Conservation (phyloP, 306 rosid genomes). For the Crotalaria pallida region DNA sequence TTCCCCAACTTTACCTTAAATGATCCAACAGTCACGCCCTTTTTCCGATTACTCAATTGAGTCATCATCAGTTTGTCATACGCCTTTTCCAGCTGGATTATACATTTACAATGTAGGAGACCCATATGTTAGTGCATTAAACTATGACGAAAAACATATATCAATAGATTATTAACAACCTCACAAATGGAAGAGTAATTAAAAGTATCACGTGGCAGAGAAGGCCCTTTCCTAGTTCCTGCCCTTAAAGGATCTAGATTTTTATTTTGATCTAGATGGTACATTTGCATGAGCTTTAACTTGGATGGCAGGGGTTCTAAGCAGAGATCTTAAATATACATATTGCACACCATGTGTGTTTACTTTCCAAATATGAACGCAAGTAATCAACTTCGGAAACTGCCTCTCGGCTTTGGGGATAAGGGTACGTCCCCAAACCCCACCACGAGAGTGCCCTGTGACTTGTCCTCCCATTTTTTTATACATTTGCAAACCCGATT, state of each 20-base stretch:
- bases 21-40: conserved; percentile 84
- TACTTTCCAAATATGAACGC: not conserved
- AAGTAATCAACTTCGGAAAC: not conserved
- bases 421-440: too few relatives aligned
- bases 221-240: not conserved
- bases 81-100: conserved; percentile 78
- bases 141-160: not conserved
- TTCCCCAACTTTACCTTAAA: conserved; percentile 52
- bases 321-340: not conserved
- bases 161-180: not conserved
- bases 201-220: not conserved
- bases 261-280: not conserved
- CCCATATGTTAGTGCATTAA: conserved; percentile 17
- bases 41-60: conserved; percentile 82
- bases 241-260: not conserved
- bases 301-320: not conserved
- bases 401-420: too few relatives aligned
- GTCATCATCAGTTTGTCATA: conserved; percentile 97
- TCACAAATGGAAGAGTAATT: not conserved
- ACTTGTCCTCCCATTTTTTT: too few relatives aligned
- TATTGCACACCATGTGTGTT: not conserved
- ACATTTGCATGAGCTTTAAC: not conserved
- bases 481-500: too few relatives aligned
- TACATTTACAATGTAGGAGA: conserved; percentile 23
- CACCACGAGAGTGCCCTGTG: too few relatives aligned